These are phyloP conservation scores for Fusarium subtropicale DNA, from an alignment of 2,329 filamentous ascomycete genomes.

Conservation along the genomic window DNA sequence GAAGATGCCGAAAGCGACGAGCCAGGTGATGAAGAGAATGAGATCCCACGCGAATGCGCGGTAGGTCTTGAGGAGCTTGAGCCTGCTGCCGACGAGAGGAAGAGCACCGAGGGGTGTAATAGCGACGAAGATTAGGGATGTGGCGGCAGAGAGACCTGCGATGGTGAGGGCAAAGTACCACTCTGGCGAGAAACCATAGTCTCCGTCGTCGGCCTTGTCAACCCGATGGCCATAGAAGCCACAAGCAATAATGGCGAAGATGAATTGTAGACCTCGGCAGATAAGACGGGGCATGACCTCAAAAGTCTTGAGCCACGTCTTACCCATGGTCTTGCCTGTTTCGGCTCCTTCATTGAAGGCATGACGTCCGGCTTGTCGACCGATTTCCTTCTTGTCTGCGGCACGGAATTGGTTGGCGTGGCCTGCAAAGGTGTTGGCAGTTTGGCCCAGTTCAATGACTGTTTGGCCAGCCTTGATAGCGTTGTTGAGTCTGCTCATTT, in stretches of 20 bases:
- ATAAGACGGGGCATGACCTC: constrained; percentile 62
- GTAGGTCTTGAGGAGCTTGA: constrained; percentile 55
- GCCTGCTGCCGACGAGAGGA: constrained; percentile 49
- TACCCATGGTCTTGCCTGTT: constrained; percentile 57
- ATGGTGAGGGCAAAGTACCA: constrained; percentile 75
- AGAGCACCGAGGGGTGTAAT: constrained; percentile 53
- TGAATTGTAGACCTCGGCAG: constrained; percentile 75
- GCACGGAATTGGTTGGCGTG: constrained; percentile 49
- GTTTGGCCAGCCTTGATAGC: constrained; percentile 52
- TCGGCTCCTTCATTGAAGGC: constrained; percentile 53
- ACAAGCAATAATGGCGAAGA: constrained; percentile 74
- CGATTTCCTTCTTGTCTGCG: constrained; percentile 51
- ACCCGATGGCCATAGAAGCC: constrained; percentile 75
- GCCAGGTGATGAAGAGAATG: constrained; percentile 64
- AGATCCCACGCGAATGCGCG: constrained; percentile 60
- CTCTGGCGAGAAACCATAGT: constrained; percentile 60
- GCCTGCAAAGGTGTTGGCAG: constrained; percentile 45
- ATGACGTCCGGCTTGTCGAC: constrained; percentile 49
- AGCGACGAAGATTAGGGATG: constrained; percentile 58
- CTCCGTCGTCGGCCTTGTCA: constrained; percentile 54
- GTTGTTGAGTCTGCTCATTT: constrained; percentile 49
- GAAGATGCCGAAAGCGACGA: constrained; percentile 78
- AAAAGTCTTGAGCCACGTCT: constrained; percentile 60
- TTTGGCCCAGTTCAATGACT: constrained; percentile 50
- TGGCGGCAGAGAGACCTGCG: constrained; percentile 65